phyloP scores from a whole-genome alignment of 2,329 filamentous ascomycete species.

The Aspergillus glaucus region DNA sequence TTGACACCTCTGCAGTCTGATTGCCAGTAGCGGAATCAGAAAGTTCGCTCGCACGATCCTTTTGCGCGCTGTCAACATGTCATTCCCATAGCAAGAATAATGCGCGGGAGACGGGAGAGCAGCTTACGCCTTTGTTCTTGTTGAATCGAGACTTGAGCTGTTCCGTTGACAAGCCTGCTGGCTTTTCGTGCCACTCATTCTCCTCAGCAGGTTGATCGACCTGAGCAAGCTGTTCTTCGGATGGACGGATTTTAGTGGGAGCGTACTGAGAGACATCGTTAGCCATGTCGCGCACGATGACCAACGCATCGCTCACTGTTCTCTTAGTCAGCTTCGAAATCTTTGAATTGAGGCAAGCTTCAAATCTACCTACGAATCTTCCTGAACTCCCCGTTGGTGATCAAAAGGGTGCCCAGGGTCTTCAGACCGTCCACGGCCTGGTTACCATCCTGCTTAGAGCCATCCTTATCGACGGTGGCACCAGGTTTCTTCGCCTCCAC shows the following conservation, averaged over 20 bases:
- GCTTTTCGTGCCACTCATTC: conserved; percentile 88
- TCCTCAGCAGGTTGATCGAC: conserved; percentile 81
- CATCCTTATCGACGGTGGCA: conserved; percentile 66
- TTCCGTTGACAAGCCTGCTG: conserved; percentile 48
- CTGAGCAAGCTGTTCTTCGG: conserved; percentile 66
- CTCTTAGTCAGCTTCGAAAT: conserved; percentile 12
- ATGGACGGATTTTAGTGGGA: conserved; percentile 68
- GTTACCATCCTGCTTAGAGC: conserved; percentile 74
- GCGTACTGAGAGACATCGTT: conserved; percentile 81
- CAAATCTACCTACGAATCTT: conserved; percentile 63
- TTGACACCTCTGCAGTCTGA: conserved; percentile 44
- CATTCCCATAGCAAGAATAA: neutral
- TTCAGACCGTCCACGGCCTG: conserved; percentile 77
- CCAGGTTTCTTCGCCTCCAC: conserved; percentile 57
- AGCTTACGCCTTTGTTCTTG: conserved; percentile 42
- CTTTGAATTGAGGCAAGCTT: no score
- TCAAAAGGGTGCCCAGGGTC: conserved; percentile 78
- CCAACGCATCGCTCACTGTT: conserved; percentile 67
- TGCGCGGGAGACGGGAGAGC: neutral
- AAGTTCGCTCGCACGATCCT: conserved; percentile 48
- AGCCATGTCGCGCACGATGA: conserved; percentile 82
- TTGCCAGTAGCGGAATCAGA: conserved; percentile 35
- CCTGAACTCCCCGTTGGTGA: conserved; percentile 94
- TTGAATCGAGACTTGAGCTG: conserved; percentile 59
- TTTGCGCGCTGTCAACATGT: conserved; percentile 44